phyloP scores from a whole-genome alignment of 1,284 basidiomycete genomes.

The Naganishia albida region DNA sequence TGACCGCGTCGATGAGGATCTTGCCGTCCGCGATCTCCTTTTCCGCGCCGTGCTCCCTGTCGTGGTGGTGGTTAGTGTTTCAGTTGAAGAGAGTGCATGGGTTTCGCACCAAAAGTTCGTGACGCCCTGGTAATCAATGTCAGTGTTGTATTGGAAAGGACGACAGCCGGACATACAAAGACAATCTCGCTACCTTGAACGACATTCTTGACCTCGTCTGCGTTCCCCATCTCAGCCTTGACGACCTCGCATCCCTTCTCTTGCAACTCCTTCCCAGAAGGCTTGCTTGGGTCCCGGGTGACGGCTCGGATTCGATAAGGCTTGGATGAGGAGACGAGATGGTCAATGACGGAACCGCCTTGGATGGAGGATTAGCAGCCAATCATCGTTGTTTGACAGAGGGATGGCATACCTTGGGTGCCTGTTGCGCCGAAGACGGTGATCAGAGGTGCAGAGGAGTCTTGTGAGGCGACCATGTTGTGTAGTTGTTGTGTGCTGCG shows the following conservation, averaged over 20 bases:
- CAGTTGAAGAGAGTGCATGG: neutral
- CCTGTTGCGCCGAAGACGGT: constrained; percentile 61
- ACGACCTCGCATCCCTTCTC: constrained; percentile 56
- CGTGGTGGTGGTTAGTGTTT: neutral
- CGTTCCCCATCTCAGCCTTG: constrained; percentile 38
- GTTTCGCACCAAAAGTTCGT: constrained; percentile 31
- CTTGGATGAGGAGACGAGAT: constrained; percentile 55
- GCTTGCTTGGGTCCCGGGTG: constrained; percentile 55
- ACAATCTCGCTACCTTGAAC: constrained; percentile 29
- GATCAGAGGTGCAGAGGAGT: constrained; percentile 45
- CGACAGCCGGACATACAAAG: constrained; percentile 20
- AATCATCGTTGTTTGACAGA: too few relatives aligned
- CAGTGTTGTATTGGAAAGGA: too few relatives aligned
- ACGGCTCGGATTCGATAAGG: constrained; percentile 59
- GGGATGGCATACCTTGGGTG: constrained; percentile 46
- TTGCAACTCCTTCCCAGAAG: constrained; percentile 53
- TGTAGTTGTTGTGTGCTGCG: neutral
- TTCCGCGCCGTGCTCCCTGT: constrained; percentile 29
- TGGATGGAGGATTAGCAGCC: too few relatives aligned
- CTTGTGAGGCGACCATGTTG: constrained; percentile 38
- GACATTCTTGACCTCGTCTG: constrained; percentile 19
- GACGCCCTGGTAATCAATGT: constrained; percentile 11
- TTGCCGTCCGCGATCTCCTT: constrained; percentile 29
- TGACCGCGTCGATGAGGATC: constrained; percentile 25
- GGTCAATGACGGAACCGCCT: constrained; percentile 57